A percentile compares a stretch with the other conserved stretches of the same genome.
phyloP scores from a whole-genome alignment of 495 filamentous ascomycete genomes.

The Hypoxylon fuscum region DNA sequence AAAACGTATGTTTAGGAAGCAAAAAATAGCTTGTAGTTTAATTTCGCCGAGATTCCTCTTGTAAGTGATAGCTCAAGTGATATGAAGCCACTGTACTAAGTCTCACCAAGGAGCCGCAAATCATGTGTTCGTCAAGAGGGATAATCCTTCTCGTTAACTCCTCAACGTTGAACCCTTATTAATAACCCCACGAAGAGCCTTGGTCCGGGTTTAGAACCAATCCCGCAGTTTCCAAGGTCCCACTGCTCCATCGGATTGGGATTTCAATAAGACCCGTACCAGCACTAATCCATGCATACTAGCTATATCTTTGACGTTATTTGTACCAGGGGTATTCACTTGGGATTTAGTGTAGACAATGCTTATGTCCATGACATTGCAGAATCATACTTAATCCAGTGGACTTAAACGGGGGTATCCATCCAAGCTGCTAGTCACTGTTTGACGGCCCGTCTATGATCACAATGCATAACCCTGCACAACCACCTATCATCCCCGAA shows the following conservation, averaged over 20 bases:
- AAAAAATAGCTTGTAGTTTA: neutral
- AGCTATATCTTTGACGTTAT: neutral
- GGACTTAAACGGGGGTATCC: no score
- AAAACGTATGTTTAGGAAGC: neutral
- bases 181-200: neutral
- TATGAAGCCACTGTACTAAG: neutral
- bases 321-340: neutral
- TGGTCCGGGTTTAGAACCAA: conserved; percentile 1
- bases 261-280: neutral
- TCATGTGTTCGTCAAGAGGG: neutral
- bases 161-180: neutral
- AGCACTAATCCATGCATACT: neutral
- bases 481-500: neutral
- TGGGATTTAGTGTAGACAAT: no score
- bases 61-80: neutral
- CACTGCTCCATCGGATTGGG: neutral
- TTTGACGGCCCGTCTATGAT: no score
- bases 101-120: conserved; percentile 3
- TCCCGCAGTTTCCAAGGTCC: neutral
- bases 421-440: no score
- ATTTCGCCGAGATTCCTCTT: neutral
- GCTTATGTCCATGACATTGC: no score
- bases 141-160: neutral
- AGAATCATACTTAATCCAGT: no score
- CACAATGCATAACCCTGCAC: neutral